These are phyloP conservation scores for Penicillium crustosum DNA, from an alignment of 2,329 filamentous ascomycete species.

Conservation along the genomic window DNA sequence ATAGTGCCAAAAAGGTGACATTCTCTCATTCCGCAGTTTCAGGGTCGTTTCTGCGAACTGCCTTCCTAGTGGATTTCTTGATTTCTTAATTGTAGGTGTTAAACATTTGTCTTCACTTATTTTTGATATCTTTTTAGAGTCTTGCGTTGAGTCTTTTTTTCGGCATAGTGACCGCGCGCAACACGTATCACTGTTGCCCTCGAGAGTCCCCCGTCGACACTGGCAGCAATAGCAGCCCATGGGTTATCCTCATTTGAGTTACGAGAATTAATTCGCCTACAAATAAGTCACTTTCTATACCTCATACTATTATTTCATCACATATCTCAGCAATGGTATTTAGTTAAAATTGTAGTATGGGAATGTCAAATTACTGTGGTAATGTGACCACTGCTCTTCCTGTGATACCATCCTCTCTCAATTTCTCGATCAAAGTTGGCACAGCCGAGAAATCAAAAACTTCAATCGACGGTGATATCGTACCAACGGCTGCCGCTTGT, in stretches of 20 bases:
- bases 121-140: not conserved
- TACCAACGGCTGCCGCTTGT: slow-evolving; percentile 16
- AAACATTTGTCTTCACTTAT: fast-evolving
- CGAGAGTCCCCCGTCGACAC: not conserved
- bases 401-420: slow-evolving; percentile 19
- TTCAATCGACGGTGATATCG: slow-evolving; percentile 20
- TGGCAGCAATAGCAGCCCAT: not conserved
- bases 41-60: not conserved
- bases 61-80: not conserved
- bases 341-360: not conserved
- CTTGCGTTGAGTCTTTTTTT: not conserved
- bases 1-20: not conserved
- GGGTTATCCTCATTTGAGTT: no score
- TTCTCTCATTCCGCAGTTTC: not conserved
- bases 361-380: slow-evolving; percentile 4
- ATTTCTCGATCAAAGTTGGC: slow-evolving; percentile 14
- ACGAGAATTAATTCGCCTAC: not conserved
- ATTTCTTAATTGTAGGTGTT: not conserved
- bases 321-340: not conserved
- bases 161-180: not conserved
- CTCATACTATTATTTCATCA: not conserved
- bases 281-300: not conserved
- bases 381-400: slow-evolving; percentile 25
- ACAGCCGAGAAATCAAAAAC: slow-evolving; percentile 20
- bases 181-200: not conserved